Base-by-base conservation (phyloP, 257 asterid genomes). In the Leonotis leonurus region DNA sequence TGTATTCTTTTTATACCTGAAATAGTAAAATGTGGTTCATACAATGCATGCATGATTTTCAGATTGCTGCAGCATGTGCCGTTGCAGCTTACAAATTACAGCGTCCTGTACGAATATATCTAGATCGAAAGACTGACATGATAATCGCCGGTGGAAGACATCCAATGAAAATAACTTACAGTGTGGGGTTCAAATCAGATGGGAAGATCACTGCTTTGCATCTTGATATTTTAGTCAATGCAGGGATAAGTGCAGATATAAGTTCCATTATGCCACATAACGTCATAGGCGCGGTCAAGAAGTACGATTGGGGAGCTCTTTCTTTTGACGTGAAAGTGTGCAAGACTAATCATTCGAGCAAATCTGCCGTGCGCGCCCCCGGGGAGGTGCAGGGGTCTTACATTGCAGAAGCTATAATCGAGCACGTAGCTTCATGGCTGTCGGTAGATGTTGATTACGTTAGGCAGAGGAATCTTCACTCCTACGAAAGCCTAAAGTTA, bases 11-110 rank as follows among this genome's bases (percentile, higher is more conserved):
- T 18, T 20, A 1, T 7, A 4, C 22, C 12, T 6, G 35, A 1
- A 16, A 20, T 8, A 46, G 1, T 29, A 18, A 20, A 18, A 46
- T 46, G 29, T 10, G 6, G 13, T 46, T 20, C 8, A 5, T 37
- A 37, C 12, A 4, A 10, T 9, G 10, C 49, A 16, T 40, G 45
- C 22, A 16, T 33, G 29, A 25, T 56, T 57, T 46, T 58, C 44
- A 68, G 73, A 27, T 68, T 24, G 60, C 73, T 18, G 13, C 73
- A 9, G 73, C 60, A 3, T 68, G 73, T 58, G 73, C 73, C 17
- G 54, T 68, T 35, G 73, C 73, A 58, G 73, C 73, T 33, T 57
- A 58, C 45, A 58, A 68, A 33, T 8, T 68, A 37, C 53, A 64
- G 9, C 67, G 73, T 8, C 73, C 73, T 2, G 73, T 68, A 6